phyloP scores from a whole-genome alignment of 2,329 filamentous ascomycete species.

The Chaetomiaceae sp. region DNA sequence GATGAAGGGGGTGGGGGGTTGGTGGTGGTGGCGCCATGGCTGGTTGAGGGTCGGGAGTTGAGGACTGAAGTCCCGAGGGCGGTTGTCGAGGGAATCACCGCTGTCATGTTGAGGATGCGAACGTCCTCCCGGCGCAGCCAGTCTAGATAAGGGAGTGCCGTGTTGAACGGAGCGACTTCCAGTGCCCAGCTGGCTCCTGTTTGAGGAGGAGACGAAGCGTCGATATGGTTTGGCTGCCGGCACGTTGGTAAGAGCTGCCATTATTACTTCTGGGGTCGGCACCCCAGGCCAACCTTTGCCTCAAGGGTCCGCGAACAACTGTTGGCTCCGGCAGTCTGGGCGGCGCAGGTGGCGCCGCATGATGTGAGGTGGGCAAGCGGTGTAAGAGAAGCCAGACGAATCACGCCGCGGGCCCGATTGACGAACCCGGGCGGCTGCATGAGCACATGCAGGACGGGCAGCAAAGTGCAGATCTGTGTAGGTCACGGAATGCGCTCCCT shows the following conservation, averaged over 20 bases:
- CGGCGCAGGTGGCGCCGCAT: constrained; percentile 7
- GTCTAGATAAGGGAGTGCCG: too few species aligned
- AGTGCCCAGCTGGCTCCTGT: too few species aligned
- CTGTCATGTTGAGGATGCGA: background rate
- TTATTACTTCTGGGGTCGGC: background rate
- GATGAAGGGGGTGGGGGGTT: background rate
- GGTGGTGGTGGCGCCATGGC: background rate
- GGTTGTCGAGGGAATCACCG: too few species aligned
- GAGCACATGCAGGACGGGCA: background rate
- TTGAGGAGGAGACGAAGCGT: background rate
- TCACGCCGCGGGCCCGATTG: background rate
- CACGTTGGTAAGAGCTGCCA: background rate
- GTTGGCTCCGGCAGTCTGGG: background rate
- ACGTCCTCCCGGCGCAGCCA: background rate
- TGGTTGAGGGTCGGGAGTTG: background rate
- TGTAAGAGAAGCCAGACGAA: background rate
- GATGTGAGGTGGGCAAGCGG: background rate
- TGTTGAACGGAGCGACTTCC: too few species aligned
- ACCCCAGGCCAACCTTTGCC: background rate
- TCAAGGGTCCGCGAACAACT: too few species aligned
- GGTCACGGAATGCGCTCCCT: too few species aligned
- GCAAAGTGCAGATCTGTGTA: background rate
- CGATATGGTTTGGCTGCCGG: background rate
- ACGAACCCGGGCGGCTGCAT: background rate
- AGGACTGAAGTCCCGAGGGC: constrained; percentile 9